A percentile compares a stretch with the other conserved stretches of the same genome.
phyloP scores from a whole-genome alignment of 768 basidiomycete genomes.

The Mycena galericulata region DNA sequence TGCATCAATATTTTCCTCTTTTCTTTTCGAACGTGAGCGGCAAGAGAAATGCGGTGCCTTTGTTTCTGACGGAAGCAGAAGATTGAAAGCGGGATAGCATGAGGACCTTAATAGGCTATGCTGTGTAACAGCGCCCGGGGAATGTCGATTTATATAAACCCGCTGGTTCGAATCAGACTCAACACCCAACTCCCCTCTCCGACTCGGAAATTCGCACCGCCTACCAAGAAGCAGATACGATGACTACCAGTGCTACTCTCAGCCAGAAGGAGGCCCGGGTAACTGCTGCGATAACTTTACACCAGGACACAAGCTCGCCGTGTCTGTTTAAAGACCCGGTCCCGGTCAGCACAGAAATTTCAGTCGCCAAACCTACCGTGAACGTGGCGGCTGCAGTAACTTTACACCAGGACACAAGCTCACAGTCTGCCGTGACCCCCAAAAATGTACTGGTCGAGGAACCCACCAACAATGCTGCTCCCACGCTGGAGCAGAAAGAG shows the following conservation, averaged over 20 bases:
- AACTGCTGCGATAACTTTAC: no score
- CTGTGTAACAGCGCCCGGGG: background rate
- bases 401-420: no score
- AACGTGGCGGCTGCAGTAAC: no score
- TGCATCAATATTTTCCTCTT: conserved; percentile 1
- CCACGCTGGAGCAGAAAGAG: background rate
- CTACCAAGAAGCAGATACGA: background rate
- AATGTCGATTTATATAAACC: conserved; percentile 1
- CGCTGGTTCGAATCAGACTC: background rate
- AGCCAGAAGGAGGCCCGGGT: no score
- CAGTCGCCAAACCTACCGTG: no score
- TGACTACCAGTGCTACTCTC: background rate
- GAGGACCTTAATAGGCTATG: conserved; percentile 23
- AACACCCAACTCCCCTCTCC: background rate
- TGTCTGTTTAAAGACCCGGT: no score
- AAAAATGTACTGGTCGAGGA: no score
- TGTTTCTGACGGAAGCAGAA: conserved; percentile 14
- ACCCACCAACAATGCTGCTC: no score
- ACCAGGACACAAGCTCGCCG: no score
- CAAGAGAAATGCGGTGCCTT: conserved; percentile 12
- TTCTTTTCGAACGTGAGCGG: conserved; percentile 6
- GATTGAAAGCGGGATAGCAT: conserved; percentile 12
- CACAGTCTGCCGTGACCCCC: no score
- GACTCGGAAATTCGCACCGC: background rate
- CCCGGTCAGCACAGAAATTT: no score